Conservation (phyloP, 257 asterid genomes). For the Haberlea rhodopensis region DNA sequence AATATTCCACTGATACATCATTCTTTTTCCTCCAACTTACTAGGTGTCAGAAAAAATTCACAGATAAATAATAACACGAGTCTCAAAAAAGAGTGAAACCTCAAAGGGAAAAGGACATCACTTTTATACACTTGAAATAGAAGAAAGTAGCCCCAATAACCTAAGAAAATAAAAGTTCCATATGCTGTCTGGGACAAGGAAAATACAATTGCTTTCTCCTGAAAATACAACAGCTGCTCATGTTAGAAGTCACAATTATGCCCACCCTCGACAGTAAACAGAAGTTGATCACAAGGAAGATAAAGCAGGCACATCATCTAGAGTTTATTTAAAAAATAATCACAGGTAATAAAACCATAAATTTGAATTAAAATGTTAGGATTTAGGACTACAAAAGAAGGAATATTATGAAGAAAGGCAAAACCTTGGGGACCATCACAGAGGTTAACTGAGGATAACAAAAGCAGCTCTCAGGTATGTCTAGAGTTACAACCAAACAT, state of each 20-base stretch:
- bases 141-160: too few species aligned
- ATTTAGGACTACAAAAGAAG: neutral
- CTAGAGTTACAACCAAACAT: constrained; percentile 11
- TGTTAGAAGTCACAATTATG: constrained; percentile 19
- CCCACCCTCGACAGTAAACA: constrained; percentile 12
- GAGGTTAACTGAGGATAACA: neutral
- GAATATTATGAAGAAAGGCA: constrained; percentile 7
- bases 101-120: too few species aligned
- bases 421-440: neutral
- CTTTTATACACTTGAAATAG: too few species aligned
- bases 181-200: constrained; percentile 84
- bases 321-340: neutral
- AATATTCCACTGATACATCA: neutral
- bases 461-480: neutral
- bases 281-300: constrained; percentile 7
- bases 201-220: constrained; percentile 86
- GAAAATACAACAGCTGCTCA: constrained; percentile 33
- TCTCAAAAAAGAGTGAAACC: too few species aligned
- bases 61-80: constrained; percentile 9
- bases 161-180: constrained; percentile 50
- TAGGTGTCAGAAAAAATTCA: neutral
- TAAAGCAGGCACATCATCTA: constrained; percentile 22
- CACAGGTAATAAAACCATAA: neutral
- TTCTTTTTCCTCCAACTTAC: constrained; percentile 8
- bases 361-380: neutral